Conservation (phyloP, 768 basidiomycete genomes). For the Boletus fagicola region DNA sequence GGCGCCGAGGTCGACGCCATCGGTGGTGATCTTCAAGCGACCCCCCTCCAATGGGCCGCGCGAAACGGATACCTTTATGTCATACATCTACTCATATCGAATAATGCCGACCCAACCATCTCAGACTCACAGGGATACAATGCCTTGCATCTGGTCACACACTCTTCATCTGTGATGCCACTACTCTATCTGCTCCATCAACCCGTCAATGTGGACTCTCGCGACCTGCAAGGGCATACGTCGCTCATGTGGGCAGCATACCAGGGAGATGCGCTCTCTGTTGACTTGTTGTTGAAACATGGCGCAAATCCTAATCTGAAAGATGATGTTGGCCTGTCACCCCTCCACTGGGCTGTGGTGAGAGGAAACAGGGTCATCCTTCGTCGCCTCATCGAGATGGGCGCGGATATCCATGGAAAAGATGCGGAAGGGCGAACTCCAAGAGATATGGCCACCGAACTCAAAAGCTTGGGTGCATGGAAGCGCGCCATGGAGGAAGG, state of each 20-base stretch:
- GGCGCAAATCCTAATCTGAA: constrained; percentile 75
- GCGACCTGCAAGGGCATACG: constrained; percentile 91
- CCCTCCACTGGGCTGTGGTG: constrained; percentile 97
- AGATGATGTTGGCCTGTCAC: constrained; percentile 82
- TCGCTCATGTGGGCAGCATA: constrained; percentile 99
- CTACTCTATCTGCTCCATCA: constrained; percentile 89
- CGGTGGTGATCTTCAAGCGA: constrained; percentile 92
- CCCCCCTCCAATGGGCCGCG: constrained; percentile 98
- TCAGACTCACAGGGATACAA: constrained; percentile 95
- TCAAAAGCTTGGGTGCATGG: constrained; percentile 90
- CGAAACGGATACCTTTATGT: constrained; percentile 96
- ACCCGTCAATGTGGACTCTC: constrained; percentile 86
- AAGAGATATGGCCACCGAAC: constrained; percentile 90
- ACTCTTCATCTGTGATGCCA: constrained; percentile 93
- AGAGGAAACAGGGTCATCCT: constrained; percentile 90
- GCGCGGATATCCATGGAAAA: constrained; percentile 75
- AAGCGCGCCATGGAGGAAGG: constrained; percentile 86
- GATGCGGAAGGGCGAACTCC: constrained; percentile 86
- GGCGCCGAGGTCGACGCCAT: constrained; percentile 94
- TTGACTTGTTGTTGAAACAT: constrained; percentile 84
- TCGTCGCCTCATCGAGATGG: constrained; percentile 78
- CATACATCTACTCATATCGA: constrained; percentile 84
- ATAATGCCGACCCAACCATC: constrained; percentile 91
- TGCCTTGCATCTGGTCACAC: constrained; percentile 90
- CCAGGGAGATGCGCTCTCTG: constrained; percentile 94